Evolutionary conservation across 306 rosid genomes (phyloP).

Genomic region (Boehmeria nivea): DNA sequence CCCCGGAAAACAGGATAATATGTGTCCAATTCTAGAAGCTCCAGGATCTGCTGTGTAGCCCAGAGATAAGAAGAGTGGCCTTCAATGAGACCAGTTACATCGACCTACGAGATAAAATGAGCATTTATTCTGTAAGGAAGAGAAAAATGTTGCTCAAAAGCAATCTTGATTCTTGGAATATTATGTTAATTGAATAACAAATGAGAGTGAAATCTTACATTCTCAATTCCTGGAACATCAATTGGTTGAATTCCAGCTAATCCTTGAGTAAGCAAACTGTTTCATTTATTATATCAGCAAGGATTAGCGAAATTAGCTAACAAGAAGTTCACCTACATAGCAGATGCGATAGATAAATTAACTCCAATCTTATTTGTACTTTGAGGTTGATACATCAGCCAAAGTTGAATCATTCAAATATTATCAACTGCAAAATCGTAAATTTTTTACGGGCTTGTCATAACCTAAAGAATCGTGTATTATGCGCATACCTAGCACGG

Average conservation of each 20-base stretch:
- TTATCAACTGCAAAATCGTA: too few relatives aligned
- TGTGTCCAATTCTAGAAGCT: slow-evolving; percentile 58
- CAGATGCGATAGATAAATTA: too few relatives aligned
- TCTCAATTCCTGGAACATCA: slow-evolving; percentile 43
- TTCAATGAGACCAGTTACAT: slow-evolving; percentile 61
- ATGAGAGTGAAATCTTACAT: slow-evolving; percentile 21
- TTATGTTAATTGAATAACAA: neutral
- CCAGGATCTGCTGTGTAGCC: slow-evolving; percentile 62
- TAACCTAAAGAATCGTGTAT: neutral
- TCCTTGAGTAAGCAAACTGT: slow-evolving; percentile 47
- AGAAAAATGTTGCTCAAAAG: neutral
- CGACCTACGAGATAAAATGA: slow-evolving; percentile 47
- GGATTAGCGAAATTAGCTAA: neutral
- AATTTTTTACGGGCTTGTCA: too few relatives aligned
- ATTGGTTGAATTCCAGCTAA: slow-evolving; percentile 49
- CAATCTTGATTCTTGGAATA: neutral
- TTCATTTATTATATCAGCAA: neutral
- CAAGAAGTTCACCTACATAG: too few relatives aligned
- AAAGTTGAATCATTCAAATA: neutral
- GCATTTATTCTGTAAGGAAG: neutral
- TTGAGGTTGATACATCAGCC: neutral
- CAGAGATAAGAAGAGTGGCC: slow-evolving; percentile 92
- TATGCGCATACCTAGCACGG: slow-evolving; percentile 37
- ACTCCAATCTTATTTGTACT: too few relatives aligned
- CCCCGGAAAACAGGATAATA: slow-evolving; percentile 62